A percentile compares a stretch with the other conserved stretches of the same genome.
Conservation (phyloP, 768 basidiomycete species). For the Dacryopinax spathularia region DNA sequence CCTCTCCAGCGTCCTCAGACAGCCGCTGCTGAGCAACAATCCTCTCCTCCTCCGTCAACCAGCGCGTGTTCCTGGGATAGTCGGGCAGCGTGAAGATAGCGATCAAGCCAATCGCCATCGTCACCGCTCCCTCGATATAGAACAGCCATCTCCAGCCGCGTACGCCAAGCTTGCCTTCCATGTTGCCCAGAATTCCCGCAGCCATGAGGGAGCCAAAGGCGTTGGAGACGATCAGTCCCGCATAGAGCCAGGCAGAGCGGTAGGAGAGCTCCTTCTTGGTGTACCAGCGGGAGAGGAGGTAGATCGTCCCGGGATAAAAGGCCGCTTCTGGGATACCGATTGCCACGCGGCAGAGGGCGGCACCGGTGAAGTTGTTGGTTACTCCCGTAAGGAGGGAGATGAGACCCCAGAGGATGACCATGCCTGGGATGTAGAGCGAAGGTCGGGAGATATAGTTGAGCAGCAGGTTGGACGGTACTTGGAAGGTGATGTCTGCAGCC, state of each 20-base stretch:
- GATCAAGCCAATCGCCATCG: slow-evolving; percentile 42
- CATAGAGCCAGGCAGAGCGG: slow-evolving; percentile 45
- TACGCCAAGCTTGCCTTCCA: slow-evolving; percentile 55
- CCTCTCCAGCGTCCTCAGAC: slow-evolving; percentile 54
- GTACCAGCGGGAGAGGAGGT: slow-evolving; percentile 29
- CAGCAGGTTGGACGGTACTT: slow-evolving; percentile 9
- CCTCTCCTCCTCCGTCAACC: slow-evolving; percentile 37
- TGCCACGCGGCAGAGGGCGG: slow-evolving; percentile 43
- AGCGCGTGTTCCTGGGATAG: slow-evolving; percentile 35
- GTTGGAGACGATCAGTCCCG: slow-evolving; percentile 47
- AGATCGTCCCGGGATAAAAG: slow-evolving; percentile 46
- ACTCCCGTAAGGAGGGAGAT: slow-evolving; percentile 52
- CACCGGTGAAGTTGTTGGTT: slow-evolving; percentile 40
- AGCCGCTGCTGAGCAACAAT: slow-evolving; percentile 53
- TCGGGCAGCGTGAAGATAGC: slow-evolving; percentile 31
- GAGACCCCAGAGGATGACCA: slow-evolving; percentile 48
- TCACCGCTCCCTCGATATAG: slow-evolving; percentile 58
- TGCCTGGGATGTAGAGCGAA: slow-evolving; percentile 44
- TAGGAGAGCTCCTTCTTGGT: slow-evolving; percentile 45
- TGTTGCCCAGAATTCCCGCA: slow-evolving; percentile 53
- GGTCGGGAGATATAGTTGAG: slow-evolving; percentile 30
- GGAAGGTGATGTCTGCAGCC: slow-evolving; percentile 5
- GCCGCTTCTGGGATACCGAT: slow-evolving; percentile 53
- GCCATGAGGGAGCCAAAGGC: slow-evolving; percentile 61
- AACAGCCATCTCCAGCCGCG: slow-evolving; percentile 66